Evolutionary conservation across 352 stramenopile genomes (phyloP).

Genomic region (Pythium aphanidermatum): DNA sequence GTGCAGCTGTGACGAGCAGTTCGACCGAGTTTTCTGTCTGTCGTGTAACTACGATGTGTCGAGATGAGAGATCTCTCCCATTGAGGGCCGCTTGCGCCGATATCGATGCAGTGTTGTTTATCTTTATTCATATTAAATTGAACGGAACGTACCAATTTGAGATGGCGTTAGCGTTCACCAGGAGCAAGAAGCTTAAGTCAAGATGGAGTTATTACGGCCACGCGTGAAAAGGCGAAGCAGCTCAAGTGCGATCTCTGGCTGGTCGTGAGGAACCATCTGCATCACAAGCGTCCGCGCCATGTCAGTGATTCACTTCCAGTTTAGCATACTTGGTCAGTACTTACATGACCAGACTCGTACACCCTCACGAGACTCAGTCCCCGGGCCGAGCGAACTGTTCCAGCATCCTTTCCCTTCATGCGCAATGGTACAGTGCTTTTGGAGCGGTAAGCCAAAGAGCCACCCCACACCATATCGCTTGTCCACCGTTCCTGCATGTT

Average conservation of each 20-base stretch:
- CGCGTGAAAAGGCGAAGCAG: constrained; percentile 47
- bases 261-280: constrained; percentile 77
- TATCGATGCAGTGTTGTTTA: neutral
- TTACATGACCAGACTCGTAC: constrained; percentile 60
- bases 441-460: constrained; percentile 26
- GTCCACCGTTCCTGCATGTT: constrained; percentile 66
- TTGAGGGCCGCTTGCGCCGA: too few relatives aligned
- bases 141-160: too few relatives aligned
- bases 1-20: constrained; percentile 59
- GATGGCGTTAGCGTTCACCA: too few relatives aligned
- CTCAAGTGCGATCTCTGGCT: constrained; percentile 39
- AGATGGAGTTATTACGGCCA: constrained; percentile 18
- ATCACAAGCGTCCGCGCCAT: too few relatives aligned
- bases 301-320: too few relatives aligned
- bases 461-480: constrained; percentile 32
- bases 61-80: constrained; percentile 9
- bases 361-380: constrained; percentile 67
- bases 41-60: constrained; percentile 50
- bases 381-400: constrained; percentile 33
- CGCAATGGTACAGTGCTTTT: constrained; percentile 10
- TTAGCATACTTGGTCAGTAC: constrained; percentile 12
- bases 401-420: constrained; percentile 22
- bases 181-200: constrained; percentile 25
- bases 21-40: constrained; percentile 74
- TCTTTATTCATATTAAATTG: neutral